A percentile compares a stretch with the other conserved stretches of the same genome.
Conservation (phyloP, 495 filamentous ascomycete species). For the Aspergillus saccharolyticus region DNA sequence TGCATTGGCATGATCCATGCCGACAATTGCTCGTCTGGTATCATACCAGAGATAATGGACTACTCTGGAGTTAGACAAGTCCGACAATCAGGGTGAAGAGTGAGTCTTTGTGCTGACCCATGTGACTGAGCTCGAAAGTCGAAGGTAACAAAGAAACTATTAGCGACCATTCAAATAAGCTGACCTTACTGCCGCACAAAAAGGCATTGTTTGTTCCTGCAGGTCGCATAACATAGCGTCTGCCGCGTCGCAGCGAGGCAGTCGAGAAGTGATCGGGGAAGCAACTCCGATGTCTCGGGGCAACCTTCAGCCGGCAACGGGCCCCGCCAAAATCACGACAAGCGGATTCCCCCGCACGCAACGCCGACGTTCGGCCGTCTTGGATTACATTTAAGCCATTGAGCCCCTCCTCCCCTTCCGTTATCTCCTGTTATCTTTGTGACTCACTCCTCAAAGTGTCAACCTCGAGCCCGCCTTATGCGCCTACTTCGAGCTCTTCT, state of each 20-base stretch:
- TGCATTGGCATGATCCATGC: neutral
- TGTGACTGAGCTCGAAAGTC: neutral
- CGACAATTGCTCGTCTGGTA: neutral
- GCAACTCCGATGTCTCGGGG: slow-evolving; percentile 13
- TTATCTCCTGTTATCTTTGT: neutral
- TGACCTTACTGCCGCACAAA: neutral
- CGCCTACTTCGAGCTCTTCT: slow-evolving; percentile 23
- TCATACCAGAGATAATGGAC: neutral
- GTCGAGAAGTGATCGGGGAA: neutral
- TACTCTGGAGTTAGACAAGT: neutral
- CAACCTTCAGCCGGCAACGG: slow-evolving; percentile 16
- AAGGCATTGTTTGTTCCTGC: neutral
- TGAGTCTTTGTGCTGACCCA: neutral
- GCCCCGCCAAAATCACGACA: slow-evolving; percentile 16
- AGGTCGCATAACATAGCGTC: neutral
- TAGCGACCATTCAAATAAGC: neutral
- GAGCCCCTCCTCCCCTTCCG: neutral
- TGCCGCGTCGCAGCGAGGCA: neutral
- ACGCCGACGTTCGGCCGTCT: neutral
- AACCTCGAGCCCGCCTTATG: slow-evolving; percentile 24
- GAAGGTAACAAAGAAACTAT: neutral
- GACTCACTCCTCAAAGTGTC: neutral
- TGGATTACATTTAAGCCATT: neutral
- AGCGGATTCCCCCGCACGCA: slow-evolving; percentile 12
- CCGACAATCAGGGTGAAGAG: neutral